Evolutionary conservation across 1,139 yeast species (phyloP).

Genomic region (Pichia sp.): DNA sequence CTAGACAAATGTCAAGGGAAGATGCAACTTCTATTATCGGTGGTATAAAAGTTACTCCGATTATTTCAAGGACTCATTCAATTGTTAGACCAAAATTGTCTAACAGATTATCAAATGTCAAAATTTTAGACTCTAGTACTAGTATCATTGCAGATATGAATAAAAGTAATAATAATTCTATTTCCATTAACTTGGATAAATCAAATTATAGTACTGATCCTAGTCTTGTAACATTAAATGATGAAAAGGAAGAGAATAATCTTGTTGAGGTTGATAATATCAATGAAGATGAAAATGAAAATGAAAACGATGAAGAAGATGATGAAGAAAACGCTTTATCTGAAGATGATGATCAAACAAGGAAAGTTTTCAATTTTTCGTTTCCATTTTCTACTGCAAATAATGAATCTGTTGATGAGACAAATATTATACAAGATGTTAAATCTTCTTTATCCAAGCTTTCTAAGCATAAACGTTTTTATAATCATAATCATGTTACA

Average conservation of each 20-base stretch:
- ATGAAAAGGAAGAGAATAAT: neutral
- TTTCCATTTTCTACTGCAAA: constrained; percentile 10
- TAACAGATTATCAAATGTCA: too few species aligned
- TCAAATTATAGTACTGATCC: too few species aligned
- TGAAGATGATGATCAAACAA: constrained; percentile 1
- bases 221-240: neutral
- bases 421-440: neutral
- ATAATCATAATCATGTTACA: neutral
- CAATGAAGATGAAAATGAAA: constrained; percentile 10
- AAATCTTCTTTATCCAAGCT: neutral
- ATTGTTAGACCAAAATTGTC: neutral
- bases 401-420: constrained; percentile 15
- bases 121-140: too few species aligned
- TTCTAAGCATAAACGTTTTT: neutral
- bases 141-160: too few species aligned
- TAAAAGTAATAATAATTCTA: too few species aligned
- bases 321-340: neutral
- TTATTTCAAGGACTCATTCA: neutral
- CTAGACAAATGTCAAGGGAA: constrained; percentile 11
- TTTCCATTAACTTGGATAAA: too few species aligned
- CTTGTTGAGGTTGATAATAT: constrained; percentile 15
- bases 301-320: constrained; percentile 10
- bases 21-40: constrained; percentile 23
- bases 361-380: constrained; percentile 12
- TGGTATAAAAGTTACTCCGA: constrained; percentile 12